Evolutionary conservation across 768 basidiomycete genomes (phyloP), one percentile per base, ranked within the genome.

Genomic region (Trametes punicea): DNA sequence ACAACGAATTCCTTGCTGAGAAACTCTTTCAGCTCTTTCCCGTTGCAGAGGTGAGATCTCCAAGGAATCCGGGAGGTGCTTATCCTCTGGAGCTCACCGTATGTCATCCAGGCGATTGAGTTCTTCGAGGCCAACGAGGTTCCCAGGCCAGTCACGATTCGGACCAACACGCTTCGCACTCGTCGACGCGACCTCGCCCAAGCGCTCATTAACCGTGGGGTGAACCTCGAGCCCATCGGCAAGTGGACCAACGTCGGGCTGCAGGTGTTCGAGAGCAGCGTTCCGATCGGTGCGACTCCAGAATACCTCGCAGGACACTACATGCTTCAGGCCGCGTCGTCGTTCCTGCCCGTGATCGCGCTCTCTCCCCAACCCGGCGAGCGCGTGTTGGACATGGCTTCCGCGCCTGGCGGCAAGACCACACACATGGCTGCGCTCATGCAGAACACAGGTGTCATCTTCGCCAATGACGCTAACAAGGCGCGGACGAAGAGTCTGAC

Each of bases 181-280:
- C 82, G 97, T 59, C 79, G 97, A 63, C 84, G 96, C 45, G 97
- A 98, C 70, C 83, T 99, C 56, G 96, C 93, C 1, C 96, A 98
- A 72, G 81, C 86, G 0, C 78, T 99, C 31, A 86, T 98, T 64
- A 97, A 97, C 70, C 84, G 97, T 45, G 97, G 97, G 30, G 97
- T 98, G 59, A 97, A 92, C 67, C 81, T 99, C 51, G 96, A 98
- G 69, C 95, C 97, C 20, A 95, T 99, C 62, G 97, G 96, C 27
- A 98, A 98, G 74, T 98, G 97, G 97, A 92, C 92, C 26, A 98
- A 98, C 67, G 95, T 98, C 60, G 97, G 97, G 15, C 79, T 99
- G n/a, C 97, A 98, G 71, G 89, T 99, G 3, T 98, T 98, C 69
- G 96, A 98, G 74, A 92, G 90, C 61, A 86, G 82, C 58, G 94